Evolutionary conservation across 371 early-diverging fungal genomes (phyloP).

Genomic region (Saksenaea vasiformis): DNA sequence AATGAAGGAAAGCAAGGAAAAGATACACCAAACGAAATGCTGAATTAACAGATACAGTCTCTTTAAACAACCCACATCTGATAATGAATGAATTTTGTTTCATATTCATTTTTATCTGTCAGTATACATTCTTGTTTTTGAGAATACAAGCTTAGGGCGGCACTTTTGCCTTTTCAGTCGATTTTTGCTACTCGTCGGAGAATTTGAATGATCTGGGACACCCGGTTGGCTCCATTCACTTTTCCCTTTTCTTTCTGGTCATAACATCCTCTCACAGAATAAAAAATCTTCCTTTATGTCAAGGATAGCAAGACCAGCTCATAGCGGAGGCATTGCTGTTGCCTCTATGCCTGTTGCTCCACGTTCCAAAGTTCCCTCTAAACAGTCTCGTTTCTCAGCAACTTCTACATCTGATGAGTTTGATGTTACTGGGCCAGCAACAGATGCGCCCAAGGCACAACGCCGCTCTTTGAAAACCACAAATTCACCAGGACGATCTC

Average conservation of each 20-base stretch:
- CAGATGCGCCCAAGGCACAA: constrained; percentile 18
- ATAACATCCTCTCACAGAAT: background rate
- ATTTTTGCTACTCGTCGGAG: background rate
- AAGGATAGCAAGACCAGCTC: constrained; percentile 18
- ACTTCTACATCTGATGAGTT: constrained; percentile 2
- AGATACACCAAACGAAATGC: background rate
- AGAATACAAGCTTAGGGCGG: background rate
- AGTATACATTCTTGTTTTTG: background rate
- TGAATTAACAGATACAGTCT: background rate
- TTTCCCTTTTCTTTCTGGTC: background rate
- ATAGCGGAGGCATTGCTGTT: constrained; percentile 1
- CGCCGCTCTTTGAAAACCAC: constrained; percentile 13
- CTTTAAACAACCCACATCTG: no score
- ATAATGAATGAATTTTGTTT: no score
- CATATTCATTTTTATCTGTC: no score
- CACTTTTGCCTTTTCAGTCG: constrained; percentile 1
- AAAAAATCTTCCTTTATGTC: constrained; percentile 10
- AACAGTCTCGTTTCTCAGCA: background rate
- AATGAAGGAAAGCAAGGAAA: background rate
- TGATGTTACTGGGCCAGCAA: constrained; percentile 14
- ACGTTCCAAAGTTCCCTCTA: background rate
- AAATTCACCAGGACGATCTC: background rate
- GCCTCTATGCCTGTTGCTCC: background rate
- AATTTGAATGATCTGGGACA: constrained; percentile 1
- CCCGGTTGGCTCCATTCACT: background rate